Evolutionary conservation across 2,329 filamentous ascomycete species (phyloP).

Genomic region (Clarireedia homoeocarpa): DNA sequence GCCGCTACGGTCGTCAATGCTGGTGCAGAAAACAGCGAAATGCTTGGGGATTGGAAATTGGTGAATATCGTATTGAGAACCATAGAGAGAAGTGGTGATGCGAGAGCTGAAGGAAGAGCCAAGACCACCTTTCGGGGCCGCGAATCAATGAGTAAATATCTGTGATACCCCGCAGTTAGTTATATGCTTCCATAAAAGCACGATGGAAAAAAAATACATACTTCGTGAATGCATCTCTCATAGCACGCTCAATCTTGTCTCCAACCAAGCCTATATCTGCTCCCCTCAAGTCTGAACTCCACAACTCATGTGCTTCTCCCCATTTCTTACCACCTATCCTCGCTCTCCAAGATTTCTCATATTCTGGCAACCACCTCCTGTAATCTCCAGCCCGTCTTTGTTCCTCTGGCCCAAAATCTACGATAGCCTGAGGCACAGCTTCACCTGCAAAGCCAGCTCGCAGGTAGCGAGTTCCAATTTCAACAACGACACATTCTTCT

Average conservation of each 20-base stretch:
- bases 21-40: slow-evolving; percentile 73
- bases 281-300: slow-evolving; percentile 64
- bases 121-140: slow-evolving; percentile 68
- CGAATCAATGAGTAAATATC: slow-evolving; percentile 62
- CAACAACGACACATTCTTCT: slow-evolving; percentile 77
- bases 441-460: slow-evolving; percentile 85
- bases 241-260: slow-evolving; percentile 76
- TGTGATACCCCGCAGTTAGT: slow-evolving; percentile 26
- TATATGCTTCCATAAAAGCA: slow-evolving; percentile 7
- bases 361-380: slow-evolving; percentile 55
- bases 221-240: slow-evolving; percentile 77
- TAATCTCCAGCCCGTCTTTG: slow-evolving; percentile 77
- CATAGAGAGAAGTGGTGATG: slow-evolving; percentile 68
- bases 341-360: slow-evolving; percentile 40
- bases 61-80: slow-evolving; percentile 72
- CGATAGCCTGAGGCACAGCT: slow-evolving; percentile 60
- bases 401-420: slow-evolving; percentile 67
- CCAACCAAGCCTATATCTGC: slow-evolving; percentile 72
- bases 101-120: slow-evolving; percentile 68
- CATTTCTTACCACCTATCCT: slow-evolving; percentile 44
- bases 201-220: slow-evolving; percentile 44
- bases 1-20: slow-evolving; percentile 69
- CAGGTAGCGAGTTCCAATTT: slow-evolving; percentile 72
- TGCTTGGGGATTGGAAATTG: slow-evolving; percentile 68
- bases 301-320: slow-evolving; percentile 65